Conservation (phyloP, 495 filamentous ascomycete species). For the Lepidopterella palustris region DNA sequence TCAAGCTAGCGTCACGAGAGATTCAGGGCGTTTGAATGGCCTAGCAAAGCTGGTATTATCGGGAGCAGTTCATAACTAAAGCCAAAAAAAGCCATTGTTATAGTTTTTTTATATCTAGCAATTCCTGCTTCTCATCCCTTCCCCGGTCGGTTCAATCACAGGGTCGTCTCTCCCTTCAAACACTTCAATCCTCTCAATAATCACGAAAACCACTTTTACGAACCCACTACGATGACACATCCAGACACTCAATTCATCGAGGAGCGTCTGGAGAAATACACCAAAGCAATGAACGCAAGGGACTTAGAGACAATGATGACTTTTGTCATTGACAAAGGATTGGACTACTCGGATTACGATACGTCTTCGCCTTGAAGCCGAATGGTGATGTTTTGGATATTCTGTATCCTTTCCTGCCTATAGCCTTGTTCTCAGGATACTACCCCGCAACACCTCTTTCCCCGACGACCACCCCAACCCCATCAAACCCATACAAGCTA, state of each 20-base stretch:
- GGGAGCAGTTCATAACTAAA: no score
- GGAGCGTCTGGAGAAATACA: not conserved
- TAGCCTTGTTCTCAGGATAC: not conserved
- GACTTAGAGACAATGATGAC: slow-evolving; percentile 1
- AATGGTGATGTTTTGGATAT: not conserved
- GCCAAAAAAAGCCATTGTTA: no score
- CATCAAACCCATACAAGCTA: not conserved
- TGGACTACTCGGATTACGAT: not conserved
- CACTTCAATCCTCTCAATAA: no score
- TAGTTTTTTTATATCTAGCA: no score
- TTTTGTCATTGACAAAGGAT: not conserved
- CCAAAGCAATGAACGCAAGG: not conserved
- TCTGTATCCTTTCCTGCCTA: not conserved
- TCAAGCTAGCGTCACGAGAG: no score
- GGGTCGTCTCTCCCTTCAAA: no score
- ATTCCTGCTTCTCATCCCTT: no score
- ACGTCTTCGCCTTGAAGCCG: not conserved
- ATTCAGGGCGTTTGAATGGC: no score
- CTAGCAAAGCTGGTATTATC: no score
- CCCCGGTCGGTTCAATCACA: no score
- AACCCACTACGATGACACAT: not conserved
- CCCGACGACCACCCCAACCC: not conserved
- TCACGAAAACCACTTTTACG: no score
- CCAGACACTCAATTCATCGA: not conserved
- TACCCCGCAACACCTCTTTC: not conserved